Conservation (phyloP, 2,329 filamentous ascomycete species). For the Ilyonectria mors-panacis region DNA sequence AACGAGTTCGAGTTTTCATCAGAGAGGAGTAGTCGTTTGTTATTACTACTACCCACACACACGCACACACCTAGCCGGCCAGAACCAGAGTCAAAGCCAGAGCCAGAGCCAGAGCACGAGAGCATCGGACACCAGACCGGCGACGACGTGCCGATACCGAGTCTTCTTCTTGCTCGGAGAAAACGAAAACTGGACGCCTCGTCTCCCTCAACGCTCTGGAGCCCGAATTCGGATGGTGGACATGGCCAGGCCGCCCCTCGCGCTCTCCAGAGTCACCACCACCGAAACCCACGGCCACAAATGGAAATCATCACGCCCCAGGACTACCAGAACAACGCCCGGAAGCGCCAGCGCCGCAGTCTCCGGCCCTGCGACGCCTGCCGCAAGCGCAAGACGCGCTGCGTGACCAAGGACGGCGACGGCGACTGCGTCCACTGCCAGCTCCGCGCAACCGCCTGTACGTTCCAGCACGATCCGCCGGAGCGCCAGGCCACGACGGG, state of each 20-base stretch:
- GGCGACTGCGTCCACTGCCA: slow-evolving; percentile 49
- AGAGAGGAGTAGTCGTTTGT: too few relatives aligned
- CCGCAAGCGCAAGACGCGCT: slow-evolving; percentile 53
- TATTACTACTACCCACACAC: background rate
- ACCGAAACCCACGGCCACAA: slow-evolving; percentile 31
- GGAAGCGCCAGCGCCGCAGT: slow-evolving; percentile 50
- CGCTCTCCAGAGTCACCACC: slow-evolving; percentile 21
- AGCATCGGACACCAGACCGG: background rate
- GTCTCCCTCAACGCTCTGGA: background rate
- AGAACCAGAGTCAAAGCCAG: background rate
- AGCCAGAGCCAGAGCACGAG: background rate
- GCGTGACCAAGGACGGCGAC: slow-evolving; percentile 51
- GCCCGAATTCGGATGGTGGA: slow-evolving; percentile 29
- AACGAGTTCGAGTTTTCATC: background rate
- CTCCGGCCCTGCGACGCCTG: slow-evolving; percentile 52
- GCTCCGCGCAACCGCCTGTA: slow-evolving; percentile 47
- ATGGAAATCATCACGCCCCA: slow-evolving; percentile 53
- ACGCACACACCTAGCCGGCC: background rate
- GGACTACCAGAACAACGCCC: slow-evolving; percentile 49
- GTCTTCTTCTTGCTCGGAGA: background rate
- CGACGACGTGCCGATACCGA: too few relatives aligned
- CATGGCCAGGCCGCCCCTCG: slow-evolving; percentile 31
- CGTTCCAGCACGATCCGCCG: slow-evolving; percentile 50
- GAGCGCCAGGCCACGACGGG: slow-evolving; percentile 43
- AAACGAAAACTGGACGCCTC: background rate